phyloP scores from a whole-genome alignment of 2,329 filamentous ascomycete species.

The Falciphora oryzae region DNA sequence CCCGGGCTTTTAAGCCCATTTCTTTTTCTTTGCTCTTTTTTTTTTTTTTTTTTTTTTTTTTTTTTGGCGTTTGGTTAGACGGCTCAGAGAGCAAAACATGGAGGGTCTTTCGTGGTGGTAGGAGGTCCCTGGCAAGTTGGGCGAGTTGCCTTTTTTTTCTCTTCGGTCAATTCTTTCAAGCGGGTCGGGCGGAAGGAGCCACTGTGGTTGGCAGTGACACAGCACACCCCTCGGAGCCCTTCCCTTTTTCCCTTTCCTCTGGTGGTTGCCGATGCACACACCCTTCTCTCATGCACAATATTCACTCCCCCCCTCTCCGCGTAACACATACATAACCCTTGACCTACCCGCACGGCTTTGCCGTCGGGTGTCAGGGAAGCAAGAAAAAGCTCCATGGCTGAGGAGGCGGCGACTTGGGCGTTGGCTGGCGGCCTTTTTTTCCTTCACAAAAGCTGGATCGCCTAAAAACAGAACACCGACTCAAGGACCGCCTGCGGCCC shows the following conservation, averaged over 20 bases:
- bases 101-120: neutral
- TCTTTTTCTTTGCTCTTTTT: conserved; percentile 3
- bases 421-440: neutral
- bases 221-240: neutral
- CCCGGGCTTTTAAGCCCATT: neutral
- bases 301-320: neutral
- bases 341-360: no score
- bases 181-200: neutral
- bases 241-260: neutral
- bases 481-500: neutral
- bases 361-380: no score
- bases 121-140: neutral
- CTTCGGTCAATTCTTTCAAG: neutral
- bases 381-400: neutral
- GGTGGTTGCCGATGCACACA: neutral
- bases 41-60: conserved; percentile 1
- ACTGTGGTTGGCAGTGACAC: neutral
- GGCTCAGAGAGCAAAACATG: neutral
- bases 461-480: neutral
- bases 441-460: neutral
- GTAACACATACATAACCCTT: neutral
- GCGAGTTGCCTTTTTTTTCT: neutral
- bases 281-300: neutral
- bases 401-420: neutral
- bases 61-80: neutral